phyloP scores from a whole-genome alignment of 345 rosid species.

The Tarenaya hassleriana region DNA sequence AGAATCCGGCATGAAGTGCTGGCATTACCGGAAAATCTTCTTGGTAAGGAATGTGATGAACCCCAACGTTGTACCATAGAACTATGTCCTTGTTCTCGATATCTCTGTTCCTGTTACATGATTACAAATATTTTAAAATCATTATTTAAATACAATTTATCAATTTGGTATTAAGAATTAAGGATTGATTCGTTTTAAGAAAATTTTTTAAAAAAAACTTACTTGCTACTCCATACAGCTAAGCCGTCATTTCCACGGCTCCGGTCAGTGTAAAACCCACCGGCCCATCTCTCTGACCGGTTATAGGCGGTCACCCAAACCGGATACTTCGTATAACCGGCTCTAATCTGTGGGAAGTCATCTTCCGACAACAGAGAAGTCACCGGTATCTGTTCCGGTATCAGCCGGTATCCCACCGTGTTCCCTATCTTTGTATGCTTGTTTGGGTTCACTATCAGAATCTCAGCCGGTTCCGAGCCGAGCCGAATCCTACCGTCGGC shows the following conservation, averaged over 20 bases:
- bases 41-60: conserved; percentile 72
- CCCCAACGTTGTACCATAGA: conserved; percentile 68
- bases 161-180: background rate
- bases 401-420: conserved; percentile 56
- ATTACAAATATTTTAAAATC: background rate
- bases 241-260: conserved; percentile 74
- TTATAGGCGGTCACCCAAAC: conserved; percentile 76
- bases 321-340: conserved; percentile 52
- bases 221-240: conserved; percentile 65
- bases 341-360: conserved; percentile 64
- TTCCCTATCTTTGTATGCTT: conserved; percentile 59
- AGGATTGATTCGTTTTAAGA: background rate
- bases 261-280: conserved; percentile 59
- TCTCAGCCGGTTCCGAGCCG: conserved; percentile 47
- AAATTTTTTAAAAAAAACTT: background rate
- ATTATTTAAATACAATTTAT: background rate
- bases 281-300: conserved; percentile 80
- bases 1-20: conserved; percentile 49
- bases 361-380: conserved; percentile 46
- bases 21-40: conserved; percentile 87
- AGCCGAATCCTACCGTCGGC: conserved; percentile 49
- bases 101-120: conserved; percentile 45
- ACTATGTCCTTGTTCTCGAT: conserved; percentile 72
- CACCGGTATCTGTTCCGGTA: conserved; percentile 39
- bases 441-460: conserved; percentile 53